Evolutionary conservation across 2,329 filamentous ascomycete species (phyloP), one percentile per base, ranked within the genome.

Genomic region (Balansia obtecta): DNA sequence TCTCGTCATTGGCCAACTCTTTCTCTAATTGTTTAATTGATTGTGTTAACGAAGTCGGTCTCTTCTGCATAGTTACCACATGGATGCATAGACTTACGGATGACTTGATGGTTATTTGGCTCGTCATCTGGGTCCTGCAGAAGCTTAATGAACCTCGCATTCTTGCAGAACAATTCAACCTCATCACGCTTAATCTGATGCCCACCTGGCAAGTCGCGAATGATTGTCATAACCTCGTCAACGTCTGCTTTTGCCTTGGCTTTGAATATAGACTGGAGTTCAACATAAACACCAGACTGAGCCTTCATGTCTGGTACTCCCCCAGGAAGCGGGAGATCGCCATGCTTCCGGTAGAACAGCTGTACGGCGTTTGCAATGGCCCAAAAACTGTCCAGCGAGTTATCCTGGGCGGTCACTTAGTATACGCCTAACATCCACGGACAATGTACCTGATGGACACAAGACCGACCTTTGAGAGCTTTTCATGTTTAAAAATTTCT

Each of bases 291-390:
- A 50, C 76, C 80, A 3, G 90, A 95, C 62, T 91, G 80, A 2
- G 93, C 89, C 71, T 98, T 98, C 93, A 98, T 98, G 65, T 98
- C 93, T 1, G 94, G 93, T 1, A 98, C 73, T 3, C 85, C 82
- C 12, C 93, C 94, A 0, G 90, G 85, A 0, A 98, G 73, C 15
- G 93, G 93, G 5, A 98, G 75, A 30, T 83, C 76, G 8, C 75
- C 70, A 62, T 96, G 81, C 50, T 80, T 80, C 10, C 77, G 66
- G 65, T 91, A 83, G 65, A 98, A 98, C 18, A 76, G 63, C 53
- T 82, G 82, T 50, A 97, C 75, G 0, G 91, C 90, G 50, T 82
- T 76, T 9, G 87, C 86, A 57, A 96, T 91, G 53, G 90, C 69
- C 93, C 94, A 98, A 70, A 98, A 97, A 52, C 78, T 79, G 0